Evolutionary conservation across 2,329 filamentous ascomycete species (phyloP), one percentile per base, ranked within the genome.

Genomic region (Diaporthe sp.): DNA sequence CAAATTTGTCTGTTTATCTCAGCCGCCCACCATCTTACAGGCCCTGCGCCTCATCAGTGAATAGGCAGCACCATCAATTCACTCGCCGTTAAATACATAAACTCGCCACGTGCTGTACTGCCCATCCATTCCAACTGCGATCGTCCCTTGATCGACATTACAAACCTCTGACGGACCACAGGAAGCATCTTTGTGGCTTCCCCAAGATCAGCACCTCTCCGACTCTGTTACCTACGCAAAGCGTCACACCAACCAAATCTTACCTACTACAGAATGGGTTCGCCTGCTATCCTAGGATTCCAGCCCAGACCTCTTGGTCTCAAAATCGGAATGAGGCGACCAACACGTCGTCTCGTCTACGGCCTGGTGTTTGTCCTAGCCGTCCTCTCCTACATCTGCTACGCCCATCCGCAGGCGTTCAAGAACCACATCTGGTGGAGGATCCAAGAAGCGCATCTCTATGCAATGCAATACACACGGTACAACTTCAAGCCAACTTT

Each of bases 1-100:
- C 51, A 53, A 28, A 69, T 55, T 17, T 25, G 65, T 69, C 65
- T 22, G 49, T 25, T 15, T 34, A 55, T 42, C 65, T 69, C 49
- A 69, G 65, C 65, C 37, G 2, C 5, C 28, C 28, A 15, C 1
- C n/a, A n/a, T 22, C n/a, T 25, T 49, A 42, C 51, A 3, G 4
- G 2, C 10, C 37, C 65, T 53, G n/a, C 46, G 46, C 46, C 65
- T 55, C 65, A 31, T 7, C 17, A 17, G 34, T 28, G 49, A 55
- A 55, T 22, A 69, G 65, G 65, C 65, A 69, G 49, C 65, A 69
- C 17, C 49, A 22, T 55, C 2, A 15, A 69, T 1, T 42, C 34
- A 55, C 12, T 28, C 13, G 4, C 6, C 31, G 13, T 55, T 28
- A 7, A 69, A 13, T 12, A 15, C 34, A 22, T 4, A 28, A 6